Conservation (phyloP, 441 rosid genomes). For the Pelargonium cotyledonis region DNA sequence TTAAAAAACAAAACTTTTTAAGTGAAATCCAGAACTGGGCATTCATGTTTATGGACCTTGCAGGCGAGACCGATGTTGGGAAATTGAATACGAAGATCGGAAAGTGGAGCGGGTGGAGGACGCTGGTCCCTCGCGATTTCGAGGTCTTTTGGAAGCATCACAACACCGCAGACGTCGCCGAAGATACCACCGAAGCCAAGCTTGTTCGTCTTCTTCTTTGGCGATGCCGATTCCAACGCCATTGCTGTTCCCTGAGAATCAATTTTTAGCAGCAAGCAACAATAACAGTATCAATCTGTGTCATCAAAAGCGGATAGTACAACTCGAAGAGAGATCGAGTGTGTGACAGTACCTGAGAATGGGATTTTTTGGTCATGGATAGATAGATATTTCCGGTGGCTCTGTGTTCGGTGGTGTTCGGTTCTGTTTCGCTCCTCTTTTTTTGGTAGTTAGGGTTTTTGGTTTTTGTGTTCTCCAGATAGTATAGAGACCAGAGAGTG, state of each 20-base stretch:
- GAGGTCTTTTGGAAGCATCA: background rate
- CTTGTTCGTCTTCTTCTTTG: background rate
- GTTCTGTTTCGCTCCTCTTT: background rate
- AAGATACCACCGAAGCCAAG: conserved; percentile 4
- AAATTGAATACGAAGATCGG: background rate
- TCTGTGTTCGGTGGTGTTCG: background rate
- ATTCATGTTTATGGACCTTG: background rate
- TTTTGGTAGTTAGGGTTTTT: background rate
- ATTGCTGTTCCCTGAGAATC: background rate
- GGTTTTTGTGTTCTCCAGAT: background rate
- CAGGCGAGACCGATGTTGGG: background rate
- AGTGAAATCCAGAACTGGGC: too few species aligned
- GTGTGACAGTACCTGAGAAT: background rate
- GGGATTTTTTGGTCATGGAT: background rate
- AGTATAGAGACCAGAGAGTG: too few species aligned
- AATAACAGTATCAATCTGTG: background rate
- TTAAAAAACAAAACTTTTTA: too few species aligned
- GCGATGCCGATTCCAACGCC: conserved; percentile 6
- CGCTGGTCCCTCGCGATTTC: background rate
- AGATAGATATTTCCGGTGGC: background rate
- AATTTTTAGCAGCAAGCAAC: background rate
- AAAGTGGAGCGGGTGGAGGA: background rate
- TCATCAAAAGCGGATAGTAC: too few species aligned
- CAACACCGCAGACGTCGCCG: background rate
- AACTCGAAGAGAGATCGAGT: background rate